Evolutionary conservation across 129 eudicot species (phyloP), one percentile per base, ranked within the genome.

Genomic region (Helianthus annuus): DNA sequence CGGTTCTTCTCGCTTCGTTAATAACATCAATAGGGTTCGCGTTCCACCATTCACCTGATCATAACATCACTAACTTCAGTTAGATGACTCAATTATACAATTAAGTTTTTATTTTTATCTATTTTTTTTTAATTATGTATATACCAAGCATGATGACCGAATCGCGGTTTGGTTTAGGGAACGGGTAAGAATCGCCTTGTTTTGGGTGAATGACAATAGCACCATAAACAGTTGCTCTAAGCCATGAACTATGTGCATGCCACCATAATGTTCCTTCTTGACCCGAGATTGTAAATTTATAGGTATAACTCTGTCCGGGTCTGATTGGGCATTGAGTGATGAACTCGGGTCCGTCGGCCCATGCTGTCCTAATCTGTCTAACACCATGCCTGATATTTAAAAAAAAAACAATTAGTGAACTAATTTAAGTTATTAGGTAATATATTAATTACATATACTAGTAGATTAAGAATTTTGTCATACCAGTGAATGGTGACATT

Each of bases 211-310:
- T 85, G 24, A 93, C 69, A 2, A 93, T 55, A 79, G 95, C 96
- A 54, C 98, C 96, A 65, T 93, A 93, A 39, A 93, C 95, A 3
- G 98, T 93, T 57, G 98, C 96, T 75, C 98, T 83, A 48, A 89
- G 83, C 96, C 96, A 93, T 59, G 98, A 92, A 74, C 98, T 92
- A 75, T 92, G 98, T 24, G 98, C 98, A 66, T 93, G 96, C 98
- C 98, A 93, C 98, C 98, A 92, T 13, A 92, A 83, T 11, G 98
- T 93, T 24, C 98, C 98, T 82, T 85, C 98, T 71, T 93, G 96
- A 10, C 97, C 98, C 55, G 80, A 78, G 73, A 93, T 90, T 27
- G 81, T 89, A 66, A 89, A 93, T 45, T 87, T 72, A 40, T 93
- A 93, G 0, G 95, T 93, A 85, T 93, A 93, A 59, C 91, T 93